Conservation (phyloP, 2,329 filamentous ascomycete genomes). For the Alternaria arborescens region DNA sequence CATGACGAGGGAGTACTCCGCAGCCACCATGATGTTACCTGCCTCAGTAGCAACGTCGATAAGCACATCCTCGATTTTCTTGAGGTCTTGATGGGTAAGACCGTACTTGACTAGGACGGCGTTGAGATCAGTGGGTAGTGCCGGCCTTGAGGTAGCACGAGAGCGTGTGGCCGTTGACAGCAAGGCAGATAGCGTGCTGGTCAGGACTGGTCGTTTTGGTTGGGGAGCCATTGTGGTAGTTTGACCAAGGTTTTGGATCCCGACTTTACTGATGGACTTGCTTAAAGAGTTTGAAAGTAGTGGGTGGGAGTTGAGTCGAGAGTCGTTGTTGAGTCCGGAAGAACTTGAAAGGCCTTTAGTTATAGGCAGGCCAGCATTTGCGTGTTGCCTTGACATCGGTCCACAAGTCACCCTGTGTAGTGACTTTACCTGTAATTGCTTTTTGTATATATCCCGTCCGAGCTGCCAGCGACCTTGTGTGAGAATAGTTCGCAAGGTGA, state of each 20-base stretch:
- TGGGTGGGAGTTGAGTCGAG: not conserved
- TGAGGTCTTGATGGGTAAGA: slow-evolving; percentile 23
- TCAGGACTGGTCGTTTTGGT: not conserved
- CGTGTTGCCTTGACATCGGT: not conserved
- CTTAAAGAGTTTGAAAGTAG: not conserved
- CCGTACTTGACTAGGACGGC: slow-evolving; percentile 26
- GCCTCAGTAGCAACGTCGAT: slow-evolving; percentile 38
- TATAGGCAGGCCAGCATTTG: not conserved
- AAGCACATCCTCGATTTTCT: slow-evolving; percentile 28
- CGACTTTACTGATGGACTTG: not conserved
- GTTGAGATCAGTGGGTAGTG: slow-evolving; percentile 22
- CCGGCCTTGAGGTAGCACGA: slow-evolving; percentile 15
- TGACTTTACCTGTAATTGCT: not conserved
- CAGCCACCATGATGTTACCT: slow-evolving; percentile 46
- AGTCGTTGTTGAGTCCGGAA: not conserved
- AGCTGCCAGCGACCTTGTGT: not conserved
- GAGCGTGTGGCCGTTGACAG: not conserved
- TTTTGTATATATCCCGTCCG: not conserved
- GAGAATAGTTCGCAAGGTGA: not conserved
- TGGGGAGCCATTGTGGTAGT: not conserved
- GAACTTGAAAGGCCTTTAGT: not conserved
- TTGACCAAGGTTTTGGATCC: not conserved
- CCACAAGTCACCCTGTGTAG: not conserved
- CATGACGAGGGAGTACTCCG: slow-evolving; percentile 38
- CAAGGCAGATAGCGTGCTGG: not conserved